Evolutionary conservation across 164 flowering plant species (phyloP), one percentile per base, ranked within the genome.

Genomic region (Vitis riparia): DNA sequence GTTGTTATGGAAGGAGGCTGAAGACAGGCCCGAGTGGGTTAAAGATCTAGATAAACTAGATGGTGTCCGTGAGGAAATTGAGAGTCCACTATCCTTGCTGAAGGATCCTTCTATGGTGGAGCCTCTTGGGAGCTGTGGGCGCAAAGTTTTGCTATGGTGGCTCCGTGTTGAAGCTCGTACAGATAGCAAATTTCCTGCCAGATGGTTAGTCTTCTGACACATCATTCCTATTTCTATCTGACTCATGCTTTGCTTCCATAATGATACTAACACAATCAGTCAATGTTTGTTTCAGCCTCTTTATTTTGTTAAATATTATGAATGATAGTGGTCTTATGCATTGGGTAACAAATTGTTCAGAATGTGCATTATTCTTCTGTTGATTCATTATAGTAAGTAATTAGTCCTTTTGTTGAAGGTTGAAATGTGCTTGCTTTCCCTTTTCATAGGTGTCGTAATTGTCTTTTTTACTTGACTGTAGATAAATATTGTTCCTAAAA

Each of bases 131-230:
- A 82, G 83, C 67, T 95, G 98, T 72, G 99, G 99, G 19, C 87
- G 94, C 58, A 91, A 93, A 79, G 85, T 95, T 79, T 12, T 95
- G 87, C 79, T 93, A 8, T 95, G 99, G 99, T 95, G 99, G 99
- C 89, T 95, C 12, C 96, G 99, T 30, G 97, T 88, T 71, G 99
- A 95, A 81, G 99, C 99, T 59, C 94, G 97, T 47, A 71, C 89
- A 10, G 98, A 95, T 73, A 91, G 99, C 90, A 95, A 89, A 74
- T 95, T 93, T 63, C 98, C 99, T 73, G 73, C 92, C 12, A 84
- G 98, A n/a, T n/a, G n/a, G 99, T 93, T 51, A 83, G 89, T 78
- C 30, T 68, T 68, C 66, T 65, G n/a, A 27, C 17, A 13, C 10
- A 61, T 75, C 57, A 13, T 48, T 47, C 6, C 65, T 67, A 8